phyloP scores from a whole-genome alignment of 192 early-diverging fungal genomes.

The Diversispora epigaea region DNA sequence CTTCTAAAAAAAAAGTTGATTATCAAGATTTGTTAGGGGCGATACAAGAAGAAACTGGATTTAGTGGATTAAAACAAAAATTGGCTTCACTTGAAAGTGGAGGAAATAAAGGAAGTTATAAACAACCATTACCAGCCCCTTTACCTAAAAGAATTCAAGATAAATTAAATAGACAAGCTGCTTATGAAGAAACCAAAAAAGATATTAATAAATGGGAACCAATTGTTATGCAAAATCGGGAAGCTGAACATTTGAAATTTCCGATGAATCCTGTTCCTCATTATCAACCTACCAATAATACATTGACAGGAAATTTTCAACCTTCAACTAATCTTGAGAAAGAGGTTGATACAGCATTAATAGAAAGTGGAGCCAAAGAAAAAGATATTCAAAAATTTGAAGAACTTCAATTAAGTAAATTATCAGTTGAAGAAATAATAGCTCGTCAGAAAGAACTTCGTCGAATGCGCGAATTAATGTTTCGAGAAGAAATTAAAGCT shows the following conservation, averaged over 20 bases:
- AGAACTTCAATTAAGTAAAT: slow-evolving; percentile 81
- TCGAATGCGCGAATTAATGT: slow-evolving; percentile 91
- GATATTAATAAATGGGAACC: slow-evolving; percentile 83
- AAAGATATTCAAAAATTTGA: slow-evolving; percentile 77
- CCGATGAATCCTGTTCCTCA: slow-evolving; percentile 48
- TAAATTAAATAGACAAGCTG: slow-evolving; percentile 80
- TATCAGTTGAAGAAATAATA: slow-evolving; percentile 79
- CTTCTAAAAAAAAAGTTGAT: slow-evolving; percentile 64
- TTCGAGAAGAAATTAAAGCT: slow-evolving; percentile 87
- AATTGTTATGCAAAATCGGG: slow-evolving; percentile 77
- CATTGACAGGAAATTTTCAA: slow-evolving; percentile 54
- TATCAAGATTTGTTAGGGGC: slow-evolving; percentile 72
- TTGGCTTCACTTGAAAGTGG: slow-evolving; percentile 52
- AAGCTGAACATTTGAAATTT: slow-evolving; percentile 83
- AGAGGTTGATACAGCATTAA: slow-evolving; percentile 69
- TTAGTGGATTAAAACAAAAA: slow-evolving; percentile 66
- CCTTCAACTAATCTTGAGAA: slow-evolving; percentile 71
- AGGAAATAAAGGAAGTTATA: slow-evolving; percentile 47
- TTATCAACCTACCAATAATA: slow-evolving; percentile 47
- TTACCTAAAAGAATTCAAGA: slow-evolving; percentile 82
- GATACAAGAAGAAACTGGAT: slow-evolving; percentile 61
- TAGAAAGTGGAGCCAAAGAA: slow-evolving; percentile 74
- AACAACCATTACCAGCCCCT: slow-evolving; percentile 66
- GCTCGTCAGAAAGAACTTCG: slow-evolving; percentile 75
- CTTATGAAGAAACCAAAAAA: slow-evolving; percentile 80